Evolutionary conservation across 768 basidiomycete species (phyloP).

Genomic region (Termitomyces sp.): DNA sequence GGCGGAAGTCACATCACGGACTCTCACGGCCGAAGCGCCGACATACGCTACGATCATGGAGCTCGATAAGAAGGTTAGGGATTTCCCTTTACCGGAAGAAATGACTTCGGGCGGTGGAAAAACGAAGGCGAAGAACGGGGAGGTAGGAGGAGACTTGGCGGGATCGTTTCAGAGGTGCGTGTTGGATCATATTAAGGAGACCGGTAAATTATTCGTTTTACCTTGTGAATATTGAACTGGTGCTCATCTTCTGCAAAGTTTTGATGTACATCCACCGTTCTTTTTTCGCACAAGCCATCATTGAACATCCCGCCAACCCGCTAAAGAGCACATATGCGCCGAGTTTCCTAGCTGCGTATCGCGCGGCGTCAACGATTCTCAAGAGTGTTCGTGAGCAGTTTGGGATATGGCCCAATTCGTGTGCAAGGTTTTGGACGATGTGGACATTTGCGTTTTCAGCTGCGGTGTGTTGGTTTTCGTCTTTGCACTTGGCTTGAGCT

Average conservation of each 20-base stretch:
- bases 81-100: slow-evolving; percentile 32
- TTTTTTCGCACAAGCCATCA: slow-evolving; percentile 69
- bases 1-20: slow-evolving; percentile 37
- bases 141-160: slow-evolving; percentile 21
- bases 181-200: slow-evolving; percentile 43
- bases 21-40: slow-evolving; percentile 59
- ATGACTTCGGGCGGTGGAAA: background rate
- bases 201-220: slow-evolving; percentile 22
- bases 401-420: slow-evolving; percentile 36
- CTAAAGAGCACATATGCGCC: slow-evolving; percentile 59
- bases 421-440: slow-evolving; percentile 51
- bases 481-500: background rate
- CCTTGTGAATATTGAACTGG: no score
- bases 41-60: slow-evolving; percentile 62
- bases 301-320: slow-evolving; percentile 61
- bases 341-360: slow-evolving; percentile 60
- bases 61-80: slow-evolving; percentile 57
- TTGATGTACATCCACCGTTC: slow-evolving; percentile 59
- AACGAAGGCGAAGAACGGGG: background rate
- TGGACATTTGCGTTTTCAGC: slow-evolving; percentile 60
- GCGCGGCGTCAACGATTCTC: slow-evolving; percentile 51
- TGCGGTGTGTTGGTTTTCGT: slow-evolving; percentile 28
- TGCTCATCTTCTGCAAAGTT: slow-evolving; percentile 26
- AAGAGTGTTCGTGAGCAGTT: slow-evolving; percentile 46
- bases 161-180: slow-evolving; percentile 39